phyloP scores from a whole-genome alignment of 371 early-diverging fungal genomes.

The Mortierella sp. region DNA sequence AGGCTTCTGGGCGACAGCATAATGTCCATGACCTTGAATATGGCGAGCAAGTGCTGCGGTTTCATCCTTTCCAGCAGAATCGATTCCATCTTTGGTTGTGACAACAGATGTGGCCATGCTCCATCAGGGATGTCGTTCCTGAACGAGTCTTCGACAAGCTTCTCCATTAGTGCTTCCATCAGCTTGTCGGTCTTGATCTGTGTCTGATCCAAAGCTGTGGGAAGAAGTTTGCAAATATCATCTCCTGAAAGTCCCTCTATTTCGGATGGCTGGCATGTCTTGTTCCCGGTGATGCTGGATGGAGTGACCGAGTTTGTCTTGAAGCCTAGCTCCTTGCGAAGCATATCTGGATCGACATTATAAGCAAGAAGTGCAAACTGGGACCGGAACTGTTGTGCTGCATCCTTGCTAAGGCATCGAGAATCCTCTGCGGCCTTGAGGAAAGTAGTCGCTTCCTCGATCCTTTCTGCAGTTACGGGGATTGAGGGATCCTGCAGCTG shows the following conservation, averaged over 20 bases:
- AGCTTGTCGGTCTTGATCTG: slow-evolving; percentile 8
- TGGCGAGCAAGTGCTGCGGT: not conserved
- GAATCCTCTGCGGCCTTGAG: slow-evolving; percentile 11
- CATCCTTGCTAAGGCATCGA: not conserved
- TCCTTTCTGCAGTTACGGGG: slow-evolving; percentile 7
- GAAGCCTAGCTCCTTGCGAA: slow-evolving; percentile 23
- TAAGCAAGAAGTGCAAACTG: slow-evolving; percentile 41
- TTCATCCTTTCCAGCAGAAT: slow-evolving; percentile 10
- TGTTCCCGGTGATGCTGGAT: not conserved
- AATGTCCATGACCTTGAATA: slow-evolving; percentile 10
- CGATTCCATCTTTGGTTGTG: slow-evolving; percentile 16
- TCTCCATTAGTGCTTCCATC: not conserved
- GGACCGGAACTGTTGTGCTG: not conserved
- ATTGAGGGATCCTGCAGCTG: slow-evolving; percentile 30
- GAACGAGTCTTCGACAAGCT: not conserved
- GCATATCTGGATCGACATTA: slow-evolving; percentile 21
- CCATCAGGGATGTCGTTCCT: not conserved
- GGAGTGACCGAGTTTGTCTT: slow-evolving; percentile 17
- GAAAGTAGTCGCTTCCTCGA: slow-evolving; percentile 10
- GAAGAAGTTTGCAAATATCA: slow-evolving; percentile 24
- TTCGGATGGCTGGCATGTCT: not conserved
- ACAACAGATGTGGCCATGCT: slow-evolving; percentile 35
- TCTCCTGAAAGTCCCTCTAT: not conserved
- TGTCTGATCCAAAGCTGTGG: slow-evolving; percentile 17
- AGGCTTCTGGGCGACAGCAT: slow-evolving; percentile 17